These are phyloP conservation scores for Penicillium polonicum DNA, from an alignment of 2,329 filamentous ascomycete genomes.

Conservation along the genomic window DNA sequence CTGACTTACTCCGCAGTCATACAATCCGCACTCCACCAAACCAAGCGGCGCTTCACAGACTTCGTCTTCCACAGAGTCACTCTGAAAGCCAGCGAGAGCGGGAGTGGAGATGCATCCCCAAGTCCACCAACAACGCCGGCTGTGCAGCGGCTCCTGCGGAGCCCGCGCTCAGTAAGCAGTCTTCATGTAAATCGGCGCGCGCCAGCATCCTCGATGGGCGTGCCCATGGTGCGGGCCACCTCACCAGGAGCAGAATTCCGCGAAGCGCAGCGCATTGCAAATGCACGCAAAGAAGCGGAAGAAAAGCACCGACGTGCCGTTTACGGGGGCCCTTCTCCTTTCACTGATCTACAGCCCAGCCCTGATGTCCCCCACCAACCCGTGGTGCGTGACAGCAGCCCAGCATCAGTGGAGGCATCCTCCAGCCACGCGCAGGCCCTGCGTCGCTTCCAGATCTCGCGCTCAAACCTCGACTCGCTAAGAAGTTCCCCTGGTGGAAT, in stretches of 20 bases:
- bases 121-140: slow-evolving; percentile 18
- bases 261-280: slow-evolving; percentile 33
- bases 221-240: slow-evolving; percentile 44
- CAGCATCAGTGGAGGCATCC: slow-evolving; percentile 17
- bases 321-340: slow-evolving; percentile 20
- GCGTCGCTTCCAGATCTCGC: slow-evolving; percentile 43
- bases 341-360: slow-evolving; percentile 6
- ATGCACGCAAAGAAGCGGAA: slow-evolving; percentile 29
- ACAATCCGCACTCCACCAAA: slow-evolving; percentile 44
- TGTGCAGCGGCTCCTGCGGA: slow-evolving; percentile 30
- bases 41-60: slow-evolving; percentile 50
- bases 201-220: slow-evolving; percentile 21
- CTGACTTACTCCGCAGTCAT: slow-evolving; percentile 39
- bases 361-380: not conserved
- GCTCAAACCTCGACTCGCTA: slow-evolving; percentile 29
- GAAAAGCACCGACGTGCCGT: slow-evolving; percentile 32
- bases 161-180: slow-evolving; percentile 38
- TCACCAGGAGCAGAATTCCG: slow-evolving; percentile 44
- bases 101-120: slow-evolving; percentile 17
- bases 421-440: slow-evolving; percentile 24
- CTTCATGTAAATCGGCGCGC: slow-evolving; percentile 21
- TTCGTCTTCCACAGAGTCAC: slow-evolving; percentile 48
- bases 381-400: not conserved
- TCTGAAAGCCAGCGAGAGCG: slow-evolving; percentile 22
- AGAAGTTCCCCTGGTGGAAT: slow-evolving; percentile 33